phyloP scores from a whole-genome alignment of 805 yeast genomes.

The Yarrowia phangngaensis region DNA sequence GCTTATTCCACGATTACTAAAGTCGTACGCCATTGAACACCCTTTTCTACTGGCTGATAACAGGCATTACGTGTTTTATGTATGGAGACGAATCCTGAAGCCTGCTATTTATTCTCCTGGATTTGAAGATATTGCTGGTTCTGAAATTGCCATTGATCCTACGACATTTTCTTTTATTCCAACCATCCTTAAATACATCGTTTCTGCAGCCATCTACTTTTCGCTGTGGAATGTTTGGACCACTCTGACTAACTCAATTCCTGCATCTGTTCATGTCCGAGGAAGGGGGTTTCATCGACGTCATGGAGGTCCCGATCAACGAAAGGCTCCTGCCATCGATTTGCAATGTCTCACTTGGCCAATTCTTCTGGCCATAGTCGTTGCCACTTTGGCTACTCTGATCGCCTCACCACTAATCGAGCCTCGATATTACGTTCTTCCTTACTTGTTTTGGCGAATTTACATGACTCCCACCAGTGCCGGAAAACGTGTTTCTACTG shows the following conservation, averaged over 20 bases:
- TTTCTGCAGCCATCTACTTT: constrained; percentile 35
- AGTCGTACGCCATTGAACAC: constrained; percentile 59
- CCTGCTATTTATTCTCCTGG: constrained; percentile 31
- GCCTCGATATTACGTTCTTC: constrained; percentile 86
- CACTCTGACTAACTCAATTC: constrained; percentile 33
- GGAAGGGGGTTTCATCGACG: constrained; percentile 18
- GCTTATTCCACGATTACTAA: constrained; percentile 4
- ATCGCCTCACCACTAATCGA: constrained; percentile 88
- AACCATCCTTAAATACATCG: constrained; percentile 12
- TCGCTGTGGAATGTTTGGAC: constrained; percentile 41
- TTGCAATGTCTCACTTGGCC: constrained; percentile 24
- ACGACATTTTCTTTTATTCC: constrained; percentile 54
- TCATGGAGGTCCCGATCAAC: too few relatives aligned
- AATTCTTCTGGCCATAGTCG: constrained; percentile 25
- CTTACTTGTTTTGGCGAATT: constrained; percentile 66
- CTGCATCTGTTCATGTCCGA: constrained; percentile 5
- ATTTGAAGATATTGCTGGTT: neutral
- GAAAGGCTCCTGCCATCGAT: constrained; percentile 18
- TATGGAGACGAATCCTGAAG: constrained; percentile 65
- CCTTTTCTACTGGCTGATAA: constrained; percentile 92
- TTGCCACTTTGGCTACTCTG: constrained; percentile 52
- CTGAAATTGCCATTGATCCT: neutral
- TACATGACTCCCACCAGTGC: constrained; percentile 40
- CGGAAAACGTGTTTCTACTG: constrained; percentile 36
- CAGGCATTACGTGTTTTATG: constrained; percentile 86